Evolutionary conservation across 805 yeast species (phyloP), one percentile per base, ranked within the genome.

Genomic region (Yamadazyma ubonensis): DNA sequence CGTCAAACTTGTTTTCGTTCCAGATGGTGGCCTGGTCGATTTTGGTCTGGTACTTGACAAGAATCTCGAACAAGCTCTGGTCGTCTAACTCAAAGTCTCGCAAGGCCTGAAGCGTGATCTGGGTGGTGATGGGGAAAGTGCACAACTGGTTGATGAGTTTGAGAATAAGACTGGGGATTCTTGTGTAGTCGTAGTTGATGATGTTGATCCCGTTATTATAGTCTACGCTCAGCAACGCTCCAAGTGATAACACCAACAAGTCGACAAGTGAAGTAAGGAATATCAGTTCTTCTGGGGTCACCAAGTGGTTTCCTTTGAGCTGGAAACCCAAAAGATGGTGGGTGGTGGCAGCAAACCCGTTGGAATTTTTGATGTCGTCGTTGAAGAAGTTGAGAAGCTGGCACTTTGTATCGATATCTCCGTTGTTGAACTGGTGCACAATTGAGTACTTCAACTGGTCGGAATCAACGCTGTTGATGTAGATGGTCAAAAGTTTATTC

Each of bases 261-360:
- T 55, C 56, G 3, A 86, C 52, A 6, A 89, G 52, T 0, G 81
- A 66, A 21, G 66, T 70, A 21, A 36, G 25, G 32, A 90, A 68
- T 6, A 85, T 33, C 2, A 89, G 81, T 11, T 70, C 66, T 0
- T 86, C 74, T 2, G 87, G 79, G 2, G 79, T 79, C n/a, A 81
- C 58, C 15, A 80, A 62, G 37, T 72, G 76, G 1, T 54, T 63
- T 4, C 66, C 75, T 51, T 61, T 43, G 49, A 62, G 52, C 29
- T 77, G 79, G 58, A 81, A 88, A 0, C 98, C 98, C 1, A 91
- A 68, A 6, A 91, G 57, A 49, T 83, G 81, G 55, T 89, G 97
- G 1, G 91, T 66, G 1, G 84, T 71, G 0, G 82, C 72, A 5
- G 79, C 72, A 11, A 60, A 63, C 8, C 63, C 63, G 6, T 66